Evolutionary conservation across 2,329 filamentous ascomycete species (phyloP), one percentile per base, ranked within the genome.

Genomic region (Nothomitra cinnamomea): DNA sequence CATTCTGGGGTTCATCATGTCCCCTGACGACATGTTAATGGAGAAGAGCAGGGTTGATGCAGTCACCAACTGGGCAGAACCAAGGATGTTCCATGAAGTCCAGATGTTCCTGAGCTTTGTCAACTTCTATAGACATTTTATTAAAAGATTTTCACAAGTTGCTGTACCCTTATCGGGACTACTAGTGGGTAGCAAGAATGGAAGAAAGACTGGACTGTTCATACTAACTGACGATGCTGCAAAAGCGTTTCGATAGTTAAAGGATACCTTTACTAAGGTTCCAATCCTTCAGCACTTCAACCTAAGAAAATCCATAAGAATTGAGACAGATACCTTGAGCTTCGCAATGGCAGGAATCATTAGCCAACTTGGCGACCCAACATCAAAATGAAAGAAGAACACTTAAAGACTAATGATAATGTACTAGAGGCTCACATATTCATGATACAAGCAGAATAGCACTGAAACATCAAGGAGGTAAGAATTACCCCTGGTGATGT

Each of bases 111-210:
- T 65, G 13, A 55, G 60, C 1, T 67, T 66, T 54, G 53, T 57
- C 7, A 67, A 67, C 53, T 67, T 65, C 43, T 67, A 67, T 48
- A 12, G 54, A 43, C 40, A 55, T 12, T 67, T 67, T 55, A 64
- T 67, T 12, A 51, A 56, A 15, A 42, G 49, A 3, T 68, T 62
- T 51, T 59, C 56, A 2, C 15, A 43, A 6, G 56, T 64, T 1
- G 56, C 50, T 1, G 41, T 21, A 19, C 60, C 56, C 2, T 41
- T 67, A 6, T 61, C 53, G 0, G 50, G 61, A 13, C 38, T 63
- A 1, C 59, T 56, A 0, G 60, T 58, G 32, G 48, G 45, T 3
- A 54, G 19, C 17, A 56, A 51, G 25, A 13, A 54, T n/a, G 12
- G 52, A 49, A 53, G 61, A 59, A 35, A 42, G 53, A 1, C 17